Conservation (phyloP, 2,329 filamentous ascomycete genomes). For the Alternaria sp. region DNA sequence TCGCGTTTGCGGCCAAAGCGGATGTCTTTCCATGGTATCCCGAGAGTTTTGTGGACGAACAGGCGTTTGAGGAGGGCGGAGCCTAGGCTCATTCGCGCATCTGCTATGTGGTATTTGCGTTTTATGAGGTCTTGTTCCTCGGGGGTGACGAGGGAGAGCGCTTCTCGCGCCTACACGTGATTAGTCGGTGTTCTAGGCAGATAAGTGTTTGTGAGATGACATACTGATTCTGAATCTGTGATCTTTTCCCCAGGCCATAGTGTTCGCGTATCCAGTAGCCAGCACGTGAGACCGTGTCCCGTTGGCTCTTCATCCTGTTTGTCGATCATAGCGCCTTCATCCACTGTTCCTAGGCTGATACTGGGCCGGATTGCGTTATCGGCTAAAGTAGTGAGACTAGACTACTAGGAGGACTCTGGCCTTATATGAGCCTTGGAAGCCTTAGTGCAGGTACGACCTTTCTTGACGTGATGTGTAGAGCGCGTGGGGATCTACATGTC, state of each 20-base stretch:
- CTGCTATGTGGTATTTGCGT: constrained; percentile 69
- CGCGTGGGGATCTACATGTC: constrained; percentile 1
- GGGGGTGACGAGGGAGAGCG: constrained; percentile 51
- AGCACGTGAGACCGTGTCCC: constrained; percentile 49
- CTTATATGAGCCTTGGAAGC: constrained; percentile 3
- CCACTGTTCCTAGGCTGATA: neutral
- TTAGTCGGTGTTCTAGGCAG: neutral
- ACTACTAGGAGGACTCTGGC: neutral
- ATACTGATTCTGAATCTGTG: constrained; percentile 21
- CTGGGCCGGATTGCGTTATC: neutral
- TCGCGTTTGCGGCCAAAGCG: constrained; percentile 62
- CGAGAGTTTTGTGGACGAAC: constrained; percentile 65
- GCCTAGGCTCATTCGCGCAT: constrained; percentile 76
- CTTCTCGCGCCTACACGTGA: constrained; percentile 49
- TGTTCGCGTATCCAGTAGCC: constrained; percentile 57
- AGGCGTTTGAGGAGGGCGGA: constrained; percentile 78
- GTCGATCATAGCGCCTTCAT: constrained; percentile 14
- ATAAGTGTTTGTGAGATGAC: neutral
- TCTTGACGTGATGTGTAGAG: neutral
- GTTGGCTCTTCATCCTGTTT: constrained; percentile 13
- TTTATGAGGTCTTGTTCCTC: constrained; percentile 66
- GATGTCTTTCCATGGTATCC: constrained; percentile 67
- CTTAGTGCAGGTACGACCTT: neutral
- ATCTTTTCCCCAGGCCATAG: constrained; percentile 57
- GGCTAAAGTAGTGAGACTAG: constrained; percentile 1